Base-by-base conservation (phyloP, 2,329 filamentous ascomycete species). In the Meredithiella fracta region DNA sequence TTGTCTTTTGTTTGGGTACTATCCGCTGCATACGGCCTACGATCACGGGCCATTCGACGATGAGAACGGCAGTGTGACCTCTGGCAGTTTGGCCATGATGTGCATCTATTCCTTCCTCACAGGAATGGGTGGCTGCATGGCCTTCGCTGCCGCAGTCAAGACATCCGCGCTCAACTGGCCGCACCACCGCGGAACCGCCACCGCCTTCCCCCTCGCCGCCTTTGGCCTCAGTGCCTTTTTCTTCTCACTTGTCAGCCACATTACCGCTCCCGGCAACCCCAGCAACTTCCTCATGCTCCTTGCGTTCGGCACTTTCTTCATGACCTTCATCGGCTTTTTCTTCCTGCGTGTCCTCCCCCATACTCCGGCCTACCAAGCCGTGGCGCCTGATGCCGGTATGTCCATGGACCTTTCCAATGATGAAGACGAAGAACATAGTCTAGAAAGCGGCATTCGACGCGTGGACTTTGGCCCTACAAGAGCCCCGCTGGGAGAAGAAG, bases 161-260 rank as follows among this genome's bases (percentile, higher is more conserved):
- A 73, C 73, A 65, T 90, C 86, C 52, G 90, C 90, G 8, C 76
- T 92, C 61, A 96, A 96, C 69, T 96, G 90, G 80, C 91, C 91
- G 11, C 79, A 83, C 58, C 85, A 94, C 66, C 80, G 92, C 60
- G 92, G 92, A 56, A 95, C 91, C 2, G 92, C 92, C 4, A 97
- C 92, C 4, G 90, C 90, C 1, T 92, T 97, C 63, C 91, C 92
- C 4, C 70, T 97, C 56, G 87, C 92, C 57, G 90, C 87, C 2
- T 97, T 97, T 65, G 92, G 92, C 2, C 71, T 98, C 57, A 96
- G 90, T 66, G 92, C 92, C 55, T 92, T 98, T 70, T 94, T 97
- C 72, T 98, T 96, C 70, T 91, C 92, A 0, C 75, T 83, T 1
- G 69, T 94, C 34, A 86, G 88, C 22, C 79, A 80, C 17, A 65